Conservation (phyloP, 1,284 basidiomycete genomes). For the Rhodotorula sp. region DNA sequence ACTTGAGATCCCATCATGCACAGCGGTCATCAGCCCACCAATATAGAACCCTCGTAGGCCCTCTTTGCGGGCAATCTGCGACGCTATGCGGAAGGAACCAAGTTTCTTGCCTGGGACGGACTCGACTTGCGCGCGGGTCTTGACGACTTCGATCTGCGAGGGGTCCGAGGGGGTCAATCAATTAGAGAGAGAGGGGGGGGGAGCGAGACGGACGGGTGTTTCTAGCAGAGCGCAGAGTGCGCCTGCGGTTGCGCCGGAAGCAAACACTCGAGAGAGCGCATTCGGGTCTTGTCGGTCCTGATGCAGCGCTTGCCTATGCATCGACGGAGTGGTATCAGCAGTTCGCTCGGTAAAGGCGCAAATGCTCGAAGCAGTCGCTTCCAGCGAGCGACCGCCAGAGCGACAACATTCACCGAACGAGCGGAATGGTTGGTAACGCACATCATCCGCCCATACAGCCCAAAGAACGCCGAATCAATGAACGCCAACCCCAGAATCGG, state of each 20-base stretch:
- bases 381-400: background rate
- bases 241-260: slow-evolving; percentile 44
- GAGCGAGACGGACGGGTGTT: slow-evolving; percentile 41
- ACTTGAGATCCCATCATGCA: slow-evolving; percentile 43
- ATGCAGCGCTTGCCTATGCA: slow-evolving; percentile 28
- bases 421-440: slow-evolving; percentile 17
- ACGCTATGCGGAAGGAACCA: slow-evolving; percentile 43
- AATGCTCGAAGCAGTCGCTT: background rate
- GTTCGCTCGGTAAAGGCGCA: too few relatives aligned
- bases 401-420: background rate
- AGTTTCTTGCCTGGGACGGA: slow-evolving; percentile 38
- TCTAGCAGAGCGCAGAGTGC: slow-evolving; percentile 46
- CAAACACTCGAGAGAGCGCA: slow-evolving; percentile 38
- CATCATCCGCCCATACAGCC: slow-evolving; percentile 45
- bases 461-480: slow-evolving; percentile 47
- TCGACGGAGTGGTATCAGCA: too few relatives aligned
- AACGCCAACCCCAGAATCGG: slow-evolving; percentile 47
- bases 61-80: slow-evolving; percentile 42
- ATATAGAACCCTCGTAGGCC: slow-evolving; percentile 45
- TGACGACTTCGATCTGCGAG: slow-evolving; percentile 46
- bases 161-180: background rate
- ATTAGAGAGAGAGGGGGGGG: background rate
- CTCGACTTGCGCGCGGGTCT: slow-evolving; percentile 47
- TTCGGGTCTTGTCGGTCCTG: slow-evolving; percentile 46
- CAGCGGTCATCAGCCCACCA: slow-evolving; percentile 46